Conservation (phyloP, 2,329 filamentous ascomycete species). For the Epichloe aotearoae region DNA sequence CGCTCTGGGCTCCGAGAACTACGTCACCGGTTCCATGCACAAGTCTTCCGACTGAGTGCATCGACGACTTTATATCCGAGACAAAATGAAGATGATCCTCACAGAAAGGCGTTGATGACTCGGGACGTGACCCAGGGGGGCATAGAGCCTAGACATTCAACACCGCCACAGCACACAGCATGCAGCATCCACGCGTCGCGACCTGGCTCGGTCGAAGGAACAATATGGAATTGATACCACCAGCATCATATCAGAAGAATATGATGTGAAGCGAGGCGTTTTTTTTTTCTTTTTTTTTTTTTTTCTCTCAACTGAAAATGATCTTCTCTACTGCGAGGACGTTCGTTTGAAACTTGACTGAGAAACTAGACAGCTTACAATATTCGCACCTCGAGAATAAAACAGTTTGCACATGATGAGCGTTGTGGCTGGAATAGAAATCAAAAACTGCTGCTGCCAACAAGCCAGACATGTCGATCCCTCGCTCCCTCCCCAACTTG, state of each 20-base stretch:
- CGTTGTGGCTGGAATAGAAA: too few relatives aligned
- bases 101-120: constrained; percentile 1
- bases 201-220: background rate
- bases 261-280: background rate
- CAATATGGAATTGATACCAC: background rate
- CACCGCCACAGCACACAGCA: background rate
- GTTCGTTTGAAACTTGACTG: background rate
- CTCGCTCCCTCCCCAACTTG: too few relatives aligned
- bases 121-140: background rate
- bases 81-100: background rate
- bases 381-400: too few relatives aligned
- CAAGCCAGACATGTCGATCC: too few relatives aligned
- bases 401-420: too few relatives aligned
- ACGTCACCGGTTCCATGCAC: constrained; percentile 48
- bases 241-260: background rate
- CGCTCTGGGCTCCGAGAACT: constrained; percentile 49
- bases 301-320: background rate
- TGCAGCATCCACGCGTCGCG: background rate
- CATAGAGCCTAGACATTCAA: background rate
- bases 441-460: too few relatives aligned
- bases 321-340: too few relatives aligned
- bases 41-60: constrained; percentile 22
- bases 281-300: background rate
- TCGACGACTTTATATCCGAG: background rate
- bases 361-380: background rate